phyloP scores from a whole-genome alignment of 148 eudicot species.

The Cornus controversa region DNA sequence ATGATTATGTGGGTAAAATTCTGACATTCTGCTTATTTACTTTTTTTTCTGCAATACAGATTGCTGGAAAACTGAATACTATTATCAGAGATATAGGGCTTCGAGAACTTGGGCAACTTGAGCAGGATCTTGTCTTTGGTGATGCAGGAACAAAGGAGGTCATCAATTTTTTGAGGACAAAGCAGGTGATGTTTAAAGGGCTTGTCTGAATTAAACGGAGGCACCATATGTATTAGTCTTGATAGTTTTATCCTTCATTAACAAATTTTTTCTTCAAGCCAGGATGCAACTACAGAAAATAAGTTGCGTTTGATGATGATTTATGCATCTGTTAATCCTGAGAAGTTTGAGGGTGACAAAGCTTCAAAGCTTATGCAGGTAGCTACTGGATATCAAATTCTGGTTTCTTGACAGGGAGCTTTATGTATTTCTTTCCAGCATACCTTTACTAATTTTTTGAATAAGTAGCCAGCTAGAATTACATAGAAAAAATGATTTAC shows the following conservation, averaged over 20 bases:
- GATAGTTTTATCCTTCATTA: neutral
- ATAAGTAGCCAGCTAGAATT: neutral
- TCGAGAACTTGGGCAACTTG: slow-evolving; percentile 94
- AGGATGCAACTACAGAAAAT: slow-evolving; percentile 65
- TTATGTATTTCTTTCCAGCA: neutral
- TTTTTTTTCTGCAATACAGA: slow-evolving; percentile 35
- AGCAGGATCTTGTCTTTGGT: slow-evolving; percentile 98
- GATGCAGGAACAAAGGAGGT: slow-evolving; percentile 96
- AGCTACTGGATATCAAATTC: slow-evolving; percentile 3
- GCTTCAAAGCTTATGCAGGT: slow-evolving; percentile 97
- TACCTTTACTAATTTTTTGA: neutral
- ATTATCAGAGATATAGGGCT: slow-evolving; percentile 72
- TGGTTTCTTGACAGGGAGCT: neutral
- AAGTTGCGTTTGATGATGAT: slow-evolving; percentile 89
- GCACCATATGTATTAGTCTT: neutral
- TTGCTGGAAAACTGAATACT: slow-evolving; percentile 87
- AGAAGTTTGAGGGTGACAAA: slow-evolving; percentile 97
- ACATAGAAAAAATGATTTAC: neutral
- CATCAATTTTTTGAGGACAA: slow-evolving; percentile 65
- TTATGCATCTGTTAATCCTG: slow-evolving; percentile 82
- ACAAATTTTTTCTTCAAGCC: slow-evolving; percentile 2
- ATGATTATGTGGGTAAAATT: neutral
- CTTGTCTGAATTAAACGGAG: neutral
- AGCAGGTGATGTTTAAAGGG: slow-evolving; percentile 45
- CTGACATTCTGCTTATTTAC: neutral